Evolutionary conservation across 805 yeast genomes (phyloP), one percentile per base, ranked within the genome.

Genomic region (Lipomyces kockii): DNA sequence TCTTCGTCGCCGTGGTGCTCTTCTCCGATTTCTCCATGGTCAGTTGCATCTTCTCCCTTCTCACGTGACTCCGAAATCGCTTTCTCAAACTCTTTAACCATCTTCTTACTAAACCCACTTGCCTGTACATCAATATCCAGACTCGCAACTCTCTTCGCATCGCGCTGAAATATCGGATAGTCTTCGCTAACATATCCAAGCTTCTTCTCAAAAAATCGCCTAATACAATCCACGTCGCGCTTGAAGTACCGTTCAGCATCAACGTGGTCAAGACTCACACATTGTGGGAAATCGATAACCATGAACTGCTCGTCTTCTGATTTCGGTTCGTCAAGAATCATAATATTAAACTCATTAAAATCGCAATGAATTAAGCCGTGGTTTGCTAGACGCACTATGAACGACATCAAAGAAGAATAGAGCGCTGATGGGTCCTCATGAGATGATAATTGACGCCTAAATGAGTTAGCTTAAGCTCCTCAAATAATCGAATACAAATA

Each of bases 251-350:
- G 85, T 70, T 89, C 89, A 6, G 98, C 98, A 77, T 95, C 97
- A 2, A 82, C 83, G 76, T 95, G 99, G 72, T 90, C 93, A 58
- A 91, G 90, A 27, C 97, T 91, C 20, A 95, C 90, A 86, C 98
- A 94, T 79, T 95, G 99, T 2, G 99, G 99, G 83, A 95, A 95
- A 83, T 95, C 99, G 74, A 95, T 94, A 34, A 95, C 97, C 25
- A 93, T 89, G 74, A 92, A 91, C 49, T 70, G 71, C 60, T 91
- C 95, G 55, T 80, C 79, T 64, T 87, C 91, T 7, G 82, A 81
- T 22, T 65, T 62, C 3, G 75, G 74, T 53, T 77, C 72, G 70
- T 89, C 89, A 53, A 90, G 83, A 37, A 92, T 87, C 85, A 95
- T 91, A 73, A 95, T 92, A 78, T 95, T 95, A 79, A 95, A 95